Evolutionary conservation across 2,329 filamentous ascomycete species (phyloP).

Genomic region (Trichoderma polysporum): DNA sequence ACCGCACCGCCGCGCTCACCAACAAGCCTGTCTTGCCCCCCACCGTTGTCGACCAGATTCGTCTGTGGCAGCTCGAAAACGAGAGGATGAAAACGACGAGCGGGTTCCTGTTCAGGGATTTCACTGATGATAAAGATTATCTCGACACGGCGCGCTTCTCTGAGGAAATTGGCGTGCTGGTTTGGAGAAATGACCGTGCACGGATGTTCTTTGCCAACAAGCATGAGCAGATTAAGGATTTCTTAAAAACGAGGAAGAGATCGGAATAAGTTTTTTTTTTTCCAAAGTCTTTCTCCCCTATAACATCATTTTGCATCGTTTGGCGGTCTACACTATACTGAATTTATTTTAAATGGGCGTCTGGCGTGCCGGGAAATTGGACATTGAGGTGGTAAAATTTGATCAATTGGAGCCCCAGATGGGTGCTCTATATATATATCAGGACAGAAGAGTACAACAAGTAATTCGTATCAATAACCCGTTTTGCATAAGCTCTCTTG

Average conservation of each 20-base stretch:
- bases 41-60: conserved; percentile 95
- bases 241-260: conserved; percentile 66
- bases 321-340: neutral
- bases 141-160: conserved; percentile 73
- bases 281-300: neutral
- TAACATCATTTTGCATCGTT: neutral
- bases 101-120: conserved; percentile 89
- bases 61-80: conserved; percentile 95
- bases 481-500: neutral
- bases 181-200: conserved; percentile 79
- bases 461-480: neutral
- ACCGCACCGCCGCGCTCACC: conserved; percentile 58
- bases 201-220: conserved; percentile 90
- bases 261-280: conserved; percentile 35
- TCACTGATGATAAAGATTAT: conserved; percentile 70
- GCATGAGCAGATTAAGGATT: conserved; percentile 83
- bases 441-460: neutral
- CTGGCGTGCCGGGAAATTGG: neutral
- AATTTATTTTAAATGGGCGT: neutral
- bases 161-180: conserved; percentile 83
- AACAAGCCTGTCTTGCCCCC: conserved; percentile 79
- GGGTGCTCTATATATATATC: neutral
- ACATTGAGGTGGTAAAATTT: neutral
- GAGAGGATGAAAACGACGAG: conserved; percentile 84
- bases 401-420: neutral